Base-by-base conservation (phyloP, 805 yeast species). In the Yamadazyma insecticola region DNA sequence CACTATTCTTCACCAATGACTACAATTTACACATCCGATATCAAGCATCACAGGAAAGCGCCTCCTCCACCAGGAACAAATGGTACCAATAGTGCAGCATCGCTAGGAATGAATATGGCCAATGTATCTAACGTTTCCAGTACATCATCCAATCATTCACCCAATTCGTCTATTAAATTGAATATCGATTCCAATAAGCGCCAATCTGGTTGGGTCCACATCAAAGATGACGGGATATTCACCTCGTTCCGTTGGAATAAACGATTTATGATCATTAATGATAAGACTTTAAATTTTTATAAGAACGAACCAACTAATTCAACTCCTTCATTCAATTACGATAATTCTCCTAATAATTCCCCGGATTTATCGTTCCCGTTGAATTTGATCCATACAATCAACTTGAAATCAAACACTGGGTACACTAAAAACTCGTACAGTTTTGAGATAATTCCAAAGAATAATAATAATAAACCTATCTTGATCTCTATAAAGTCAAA, bases 211-310 rank as follows among this genome's bases (percentile, higher is more conserved):
- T 89, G 96, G 95, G 89, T 87, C 14, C 83, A 84, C 33, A 78
- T 87, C 37, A 89, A 86, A 55, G 97, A 90, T 47, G 97, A 90
- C 47, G 96, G 97, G 10, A 50, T 66, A 17, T 63, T 90, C 40
- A 74, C 86, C 41, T 76, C 88, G 5, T 88, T 89, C 53, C 67
- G 95, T 44, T 90, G 98, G 98, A 88, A 89, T 36, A 88, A 88
- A 51, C 74, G 92, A 47, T 90, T 68, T 55, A 64, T 90, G 62
- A 82, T 85, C 5, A 64, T 90, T 29, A 76, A 76, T 44, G 96
- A 88, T 41, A 72, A 82, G 24, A 74, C 80, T 26, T 59, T 90
- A 35, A 81, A 79, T 34, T 76, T 90, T 42, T 84, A 79, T 62
- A 86, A 83, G 48, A 71, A 63, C 32, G 96, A 86, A 37, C 64